phyloP scores from a whole-genome alignment of 2,329 filamentous ascomycete genomes.

The Fulvia fulva region DNA sequence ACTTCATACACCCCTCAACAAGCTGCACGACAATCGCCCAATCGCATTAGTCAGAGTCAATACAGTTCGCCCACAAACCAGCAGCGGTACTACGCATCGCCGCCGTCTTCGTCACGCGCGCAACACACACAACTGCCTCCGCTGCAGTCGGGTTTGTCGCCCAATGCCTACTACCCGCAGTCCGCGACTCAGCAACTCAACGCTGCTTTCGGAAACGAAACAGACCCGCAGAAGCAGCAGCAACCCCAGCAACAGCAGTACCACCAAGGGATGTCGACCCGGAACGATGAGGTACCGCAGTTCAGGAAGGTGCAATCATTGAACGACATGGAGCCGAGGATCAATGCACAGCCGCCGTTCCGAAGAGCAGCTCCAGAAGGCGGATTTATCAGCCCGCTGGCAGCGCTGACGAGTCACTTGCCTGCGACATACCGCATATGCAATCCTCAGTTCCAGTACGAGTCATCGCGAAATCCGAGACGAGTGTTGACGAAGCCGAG shows the following conservation, averaged over 20 bases:
- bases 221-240: constrained; percentile 48
- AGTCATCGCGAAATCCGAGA: constrained; percentile 92
- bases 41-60: constrained; percentile 52
- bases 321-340: constrained; percentile 72
- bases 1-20: constrained; percentile 41
- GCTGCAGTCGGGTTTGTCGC: constrained; percentile 63
- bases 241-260: constrained; percentile 32
- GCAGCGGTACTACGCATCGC: constrained; percentile 57
- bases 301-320: constrained; percentile 74
- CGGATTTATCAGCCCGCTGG: constrained; percentile 94
- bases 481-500: constrained; percentile 96
- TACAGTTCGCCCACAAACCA: constrained; percentile 49
- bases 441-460: constrained; percentile 97
- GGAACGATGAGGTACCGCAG: constrained; percentile 65
- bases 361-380: constrained; percentile 93
- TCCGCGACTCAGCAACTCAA: constrained; percentile 70
- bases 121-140: constrained; percentile 68
- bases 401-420: constrained; percentile 89
- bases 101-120: constrained; percentile 43
- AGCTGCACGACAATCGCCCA: constrained; percentile 72
- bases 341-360: constrained; percentile 84
- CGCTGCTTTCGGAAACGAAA: constrained; percentile 56
- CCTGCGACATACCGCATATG: constrained; percentile 97
- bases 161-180: constrained; percentile 57
- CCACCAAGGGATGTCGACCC: background rate